Evolutionary conservation across 495 filamentous ascomycete genomes (phyloP), one percentile per base, ranked within the genome.

Genomic region (Tuber aestivum): DNA sequence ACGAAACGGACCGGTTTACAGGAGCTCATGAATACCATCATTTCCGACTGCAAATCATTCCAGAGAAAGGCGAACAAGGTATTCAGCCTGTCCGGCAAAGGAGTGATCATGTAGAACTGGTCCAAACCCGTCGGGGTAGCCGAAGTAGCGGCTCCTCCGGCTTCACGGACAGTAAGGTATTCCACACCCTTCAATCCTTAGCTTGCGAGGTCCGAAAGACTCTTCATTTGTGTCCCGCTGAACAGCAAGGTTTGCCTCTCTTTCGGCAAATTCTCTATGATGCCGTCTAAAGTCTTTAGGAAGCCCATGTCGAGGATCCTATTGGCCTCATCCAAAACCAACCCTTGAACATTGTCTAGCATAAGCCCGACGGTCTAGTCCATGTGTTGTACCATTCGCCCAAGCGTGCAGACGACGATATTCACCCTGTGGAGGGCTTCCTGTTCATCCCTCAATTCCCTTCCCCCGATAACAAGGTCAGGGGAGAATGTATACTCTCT

Each of bases 281-380:
- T 94, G 7, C 95, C 95, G 84, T 99, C 95, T 23, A 99, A 89
- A 0, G 93, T 92, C 21, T 88, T 86, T 83, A 97, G 92, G 83
- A 99, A 99, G 18, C 95, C 95, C 94, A 97, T 96, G 83, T 99
- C 95, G 87, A 98, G 88, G 79, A 98, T 97, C 42, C 95, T 89
- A 82, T 99, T 96, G 6, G 95, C 95, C 82, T 99, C 95, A 80
- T 99, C 95, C 76, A 99, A 87, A 7, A 98, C 95, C 41, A 99
- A 87, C 83, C 98, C 92, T 84, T 96, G 92, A 72, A 99, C 81
- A 83, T 95, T 97, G 79, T 93, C 91, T 61, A 95, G 91, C 72
- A 96, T 94, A 79, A 99, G 92, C 44, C 90, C 89, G 9, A 94
- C 92, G 0, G 95, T 98, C 85, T 98, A 94, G 83, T 97, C 94